Percentiles rank a stretch among this genome's conserved stretches.
phyloP scores from a whole-genome alignment of 2,329 filamentous ascomycete genomes.

The Colletotrichum tanaceti region DNA sequence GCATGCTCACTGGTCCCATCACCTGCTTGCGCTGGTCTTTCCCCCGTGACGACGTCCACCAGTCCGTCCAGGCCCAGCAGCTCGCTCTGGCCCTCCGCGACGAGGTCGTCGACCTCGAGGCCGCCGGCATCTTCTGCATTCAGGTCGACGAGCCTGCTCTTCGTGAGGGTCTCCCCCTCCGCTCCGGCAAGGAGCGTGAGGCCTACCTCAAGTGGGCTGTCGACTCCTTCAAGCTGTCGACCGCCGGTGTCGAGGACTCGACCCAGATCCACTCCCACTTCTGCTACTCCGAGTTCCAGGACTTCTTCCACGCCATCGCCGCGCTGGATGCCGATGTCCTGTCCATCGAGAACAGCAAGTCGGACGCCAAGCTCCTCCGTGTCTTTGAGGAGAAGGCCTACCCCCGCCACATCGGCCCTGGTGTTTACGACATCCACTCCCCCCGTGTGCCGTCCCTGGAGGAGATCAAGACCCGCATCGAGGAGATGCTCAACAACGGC shows the following conservation, averaged over 20 bases:
- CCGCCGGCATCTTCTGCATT: conserved; percentile 96
- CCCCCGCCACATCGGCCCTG: conserved; percentile 97
- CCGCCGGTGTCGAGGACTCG: conserved; percentile 90
- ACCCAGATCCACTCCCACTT: conserved; percentile 99
- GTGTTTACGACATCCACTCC: conserved; percentile 99
- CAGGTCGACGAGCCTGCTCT: conserved; percentile 99
- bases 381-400: conserved; percentile 98
- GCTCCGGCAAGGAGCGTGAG: conserved; percentile 91
- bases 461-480: conserved; percentile 97
- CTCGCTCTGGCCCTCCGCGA: conserved; percentile 98
- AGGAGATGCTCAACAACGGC: conserved; percentile 93
- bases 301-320: conserved; percentile 99
- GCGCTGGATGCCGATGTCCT: conserved; percentile 98
- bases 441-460: conserved; percentile 96
- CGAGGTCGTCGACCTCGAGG: conserved; percentile 97
- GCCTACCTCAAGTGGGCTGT: conserved; percentile 98
- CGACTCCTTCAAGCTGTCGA: conserved; percentile 96
- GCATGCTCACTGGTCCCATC: conserved; percentile 99
- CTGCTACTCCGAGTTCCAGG: conserved; percentile 99
- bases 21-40: conserved; percentile 99
- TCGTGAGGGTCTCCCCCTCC: conserved; percentile 98
- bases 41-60: conserved; percentile 99
- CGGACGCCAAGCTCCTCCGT: conserved; percentile 97
- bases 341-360: conserved; percentile 99
- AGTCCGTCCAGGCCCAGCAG: conserved; percentile 98